These are phyloP conservation scores for Fonsecaea pedrosoi DNA, from an alignment of 2,329 filamentous ascomycete genomes.

Conservation along the genomic window DNA sequence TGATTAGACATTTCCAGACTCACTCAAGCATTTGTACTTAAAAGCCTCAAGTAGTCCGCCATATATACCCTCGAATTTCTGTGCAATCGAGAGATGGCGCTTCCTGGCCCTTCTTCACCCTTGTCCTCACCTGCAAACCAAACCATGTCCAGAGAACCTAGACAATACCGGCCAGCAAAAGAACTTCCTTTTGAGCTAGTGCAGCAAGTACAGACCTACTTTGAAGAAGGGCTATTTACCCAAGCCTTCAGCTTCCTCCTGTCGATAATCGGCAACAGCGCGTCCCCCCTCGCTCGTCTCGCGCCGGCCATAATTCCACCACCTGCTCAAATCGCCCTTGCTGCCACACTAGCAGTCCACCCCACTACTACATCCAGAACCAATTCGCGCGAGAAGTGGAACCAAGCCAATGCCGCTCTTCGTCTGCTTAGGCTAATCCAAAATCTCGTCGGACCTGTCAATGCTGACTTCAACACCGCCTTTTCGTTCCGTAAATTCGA, in stretches of 20 bases:
- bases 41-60: neutral
- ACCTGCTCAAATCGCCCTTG: constrained; percentile 74
- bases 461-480: constrained; percentile 71
- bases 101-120: constrained; percentile 22
- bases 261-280: constrained; percentile 65
- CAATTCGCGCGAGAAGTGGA: constrained; percentile 64
- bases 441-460: constrained; percentile 69
- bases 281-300: constrained; percentile 44
- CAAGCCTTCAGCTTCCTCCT: constrained; percentile 69
- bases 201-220: constrained; percentile 71
- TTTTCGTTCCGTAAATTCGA: constrained; percentile 67
- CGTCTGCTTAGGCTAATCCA: constrained; percentile 73
- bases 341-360: constrained; percentile 83
- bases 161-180: constrained; percentile 60
- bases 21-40: neutral
- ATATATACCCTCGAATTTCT: neutral
- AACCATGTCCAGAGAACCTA: constrained; percentile 16
- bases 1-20: neutral
- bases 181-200: constrained; percentile 68
- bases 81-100: constrained; percentile 7
- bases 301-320: constrained; percentile 69
- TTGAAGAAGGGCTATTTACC: constrained; percentile 77
- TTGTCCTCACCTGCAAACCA: constrained; percentile 28
- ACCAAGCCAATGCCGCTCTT: constrained; percentile 71
- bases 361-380: constrained; percentile 78